Evolutionary conservation across 2,329 filamentous ascomycete genomes (phyloP).

Genomic region (Madurella fahalii): DNA sequence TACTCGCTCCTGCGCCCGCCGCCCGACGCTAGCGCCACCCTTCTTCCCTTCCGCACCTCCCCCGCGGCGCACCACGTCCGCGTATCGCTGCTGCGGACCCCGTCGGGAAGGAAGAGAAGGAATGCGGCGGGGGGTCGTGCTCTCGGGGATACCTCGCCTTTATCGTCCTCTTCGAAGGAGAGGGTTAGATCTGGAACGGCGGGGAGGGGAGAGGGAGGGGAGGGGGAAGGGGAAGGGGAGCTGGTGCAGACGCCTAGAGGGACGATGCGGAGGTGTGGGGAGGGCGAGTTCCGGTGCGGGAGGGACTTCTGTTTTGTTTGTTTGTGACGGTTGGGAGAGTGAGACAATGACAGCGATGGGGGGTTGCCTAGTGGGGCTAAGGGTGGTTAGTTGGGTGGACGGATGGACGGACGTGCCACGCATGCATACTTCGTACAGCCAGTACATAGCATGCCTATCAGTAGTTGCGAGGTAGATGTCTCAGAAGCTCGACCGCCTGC

Average conservation of each 20-base stretch:
- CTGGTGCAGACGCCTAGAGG: conserved; percentile 47
- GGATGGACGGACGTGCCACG: background rate
- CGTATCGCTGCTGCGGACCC: background rate
- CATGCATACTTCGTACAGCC: background rate
- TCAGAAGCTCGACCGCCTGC: too few species aligned
- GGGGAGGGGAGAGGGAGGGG: too few species aligned
- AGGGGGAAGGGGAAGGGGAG: background rate
- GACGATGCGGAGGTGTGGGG: conserved; percentile 48
- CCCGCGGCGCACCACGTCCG: conserved; percentile 1
- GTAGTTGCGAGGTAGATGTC: too few species aligned
- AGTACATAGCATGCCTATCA: too few species aligned
- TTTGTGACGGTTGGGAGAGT: conserved; percentile 29
- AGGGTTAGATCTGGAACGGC: background rate
- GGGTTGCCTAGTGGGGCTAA: too few species aligned
- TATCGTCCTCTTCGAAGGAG: background rate
- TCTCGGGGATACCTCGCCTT: too few species aligned
- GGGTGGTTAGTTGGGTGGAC: background rate
- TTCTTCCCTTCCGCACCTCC: conserved; percentile 1
- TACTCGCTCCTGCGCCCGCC: conserved; percentile 21
- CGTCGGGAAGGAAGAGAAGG: background rate
- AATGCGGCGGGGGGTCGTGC: background rate
- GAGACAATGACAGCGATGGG: background rate
- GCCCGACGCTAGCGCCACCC: background rate
- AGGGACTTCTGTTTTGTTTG: conserved; percentile 60
- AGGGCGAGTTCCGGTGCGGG: conserved; percentile 52